Evolutionary conservation across 108 stramenopile species (phyloP).

Genomic region (Pseudonitzschia multiseries): DNA sequence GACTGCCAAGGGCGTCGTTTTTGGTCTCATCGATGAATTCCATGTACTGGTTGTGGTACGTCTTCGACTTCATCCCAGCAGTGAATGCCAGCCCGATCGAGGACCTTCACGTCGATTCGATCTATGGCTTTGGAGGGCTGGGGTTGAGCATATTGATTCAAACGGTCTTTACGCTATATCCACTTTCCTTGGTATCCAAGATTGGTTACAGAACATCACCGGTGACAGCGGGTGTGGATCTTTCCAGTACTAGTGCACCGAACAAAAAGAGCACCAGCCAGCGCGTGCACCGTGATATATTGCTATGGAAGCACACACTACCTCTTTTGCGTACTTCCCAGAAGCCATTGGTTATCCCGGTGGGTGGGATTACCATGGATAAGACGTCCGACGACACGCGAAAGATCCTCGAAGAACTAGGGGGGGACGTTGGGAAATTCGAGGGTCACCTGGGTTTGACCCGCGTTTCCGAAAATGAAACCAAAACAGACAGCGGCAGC

Average conservation of each 20-base stretch:
- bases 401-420: conserved; percentile 9
- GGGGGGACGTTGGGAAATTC: conserved; percentile 9
- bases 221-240: neutral
- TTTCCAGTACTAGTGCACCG: neutral
- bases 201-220: neutral
- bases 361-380: conserved; percentile 2
- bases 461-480: neutral
- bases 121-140: conserved; percentile 14
- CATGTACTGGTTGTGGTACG: conserved; percentile 20
- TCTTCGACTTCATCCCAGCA: conserved; percentile 13
- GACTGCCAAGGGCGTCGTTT: conserved; percentile 10
- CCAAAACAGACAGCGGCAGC: neutral
- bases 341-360: neutral
- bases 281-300: neutral
- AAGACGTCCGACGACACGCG: neutral
- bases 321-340: neutral
- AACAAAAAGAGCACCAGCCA: neutral
- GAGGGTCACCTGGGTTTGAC: conserved; percentile 15
- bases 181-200: conserved; percentile 8
- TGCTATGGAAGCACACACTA: conserved; percentile 14
- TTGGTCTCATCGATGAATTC: conserved; percentile 15
- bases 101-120: conserved; percentile 1
- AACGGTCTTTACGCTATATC: conserved; percentile 17
- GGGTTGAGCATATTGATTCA: conserved; percentile 15
- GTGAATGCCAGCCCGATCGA: conserved; percentile 12